Percentiles rank a stretch among this genome's conserved stretches.
These are phyloP conservation scores for Endocladia muricata DNA, from an alignment of 31 red algal species.

Conservation along the genomic window DNA sequence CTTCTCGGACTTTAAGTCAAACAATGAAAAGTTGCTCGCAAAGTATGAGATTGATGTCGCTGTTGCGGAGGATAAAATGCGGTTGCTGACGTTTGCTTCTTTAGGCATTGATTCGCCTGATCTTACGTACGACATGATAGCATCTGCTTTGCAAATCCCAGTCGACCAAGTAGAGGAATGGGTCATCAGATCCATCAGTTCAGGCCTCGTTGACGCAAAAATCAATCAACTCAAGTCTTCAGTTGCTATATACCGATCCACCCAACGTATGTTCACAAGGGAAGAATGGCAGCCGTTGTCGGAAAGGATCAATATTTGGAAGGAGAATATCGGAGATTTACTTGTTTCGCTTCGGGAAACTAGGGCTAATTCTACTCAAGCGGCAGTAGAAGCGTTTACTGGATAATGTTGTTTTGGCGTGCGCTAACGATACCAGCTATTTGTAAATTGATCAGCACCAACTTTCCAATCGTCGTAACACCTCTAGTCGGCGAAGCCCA, in stretches of 20 bases:
- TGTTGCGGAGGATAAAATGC: constrained; percentile 86
- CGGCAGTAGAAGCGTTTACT: constrained; percentile 47
- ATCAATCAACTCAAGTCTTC: constrained; percentile 84
- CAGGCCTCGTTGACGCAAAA: constrained; percentile 88
- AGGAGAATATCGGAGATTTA: constrained; percentile 83
- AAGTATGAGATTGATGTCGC: constrained; percentile 50
- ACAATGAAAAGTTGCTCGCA: constrained; percentile 22
- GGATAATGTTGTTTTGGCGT: constrained; percentile 11
- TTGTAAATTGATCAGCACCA: background rate
- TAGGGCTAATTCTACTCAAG: constrained; percentile 29
- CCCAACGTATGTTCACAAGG: constrained; percentile 81
- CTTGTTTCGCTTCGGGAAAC: constrained; percentile 64
- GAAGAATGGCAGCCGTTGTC: constrained; percentile 92
- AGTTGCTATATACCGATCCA: constrained; percentile 83
- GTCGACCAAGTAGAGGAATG: constrained; percentile 84
- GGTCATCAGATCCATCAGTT: constrained; percentile 87
- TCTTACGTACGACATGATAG: constrained; percentile 79
- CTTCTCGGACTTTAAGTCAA: constrained; percentile 57
- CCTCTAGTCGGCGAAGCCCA: too few relatives aligned
- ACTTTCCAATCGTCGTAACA: background rate
- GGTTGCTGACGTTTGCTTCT: constrained; percentile 80
- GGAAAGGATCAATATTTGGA: constrained; percentile 89
- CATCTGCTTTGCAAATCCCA: constrained; percentile 63
- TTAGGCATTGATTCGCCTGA: constrained; percentile 79
- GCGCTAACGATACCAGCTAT: background rate